Evolutionary conservation across 2,329 filamentous ascomycete species (phyloP).

Genomic region (Phaeoacremonium minimum): DNA sequence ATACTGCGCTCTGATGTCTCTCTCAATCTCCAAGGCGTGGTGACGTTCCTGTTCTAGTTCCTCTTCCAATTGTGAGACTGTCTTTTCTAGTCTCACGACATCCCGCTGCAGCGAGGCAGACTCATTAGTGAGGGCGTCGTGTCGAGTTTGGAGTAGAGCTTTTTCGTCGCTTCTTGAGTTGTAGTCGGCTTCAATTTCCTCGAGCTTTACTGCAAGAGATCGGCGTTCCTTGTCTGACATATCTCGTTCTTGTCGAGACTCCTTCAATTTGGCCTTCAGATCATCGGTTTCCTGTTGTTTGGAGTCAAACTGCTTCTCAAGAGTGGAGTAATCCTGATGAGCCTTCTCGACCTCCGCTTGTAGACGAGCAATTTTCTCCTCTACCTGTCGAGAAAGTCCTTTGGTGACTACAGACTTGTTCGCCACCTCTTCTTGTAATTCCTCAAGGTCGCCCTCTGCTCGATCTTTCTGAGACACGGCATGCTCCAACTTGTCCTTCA

Average conservation of each 20-base stretch:
- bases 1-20: constrained; percentile 51
- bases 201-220: constrained; percentile 43
- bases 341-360: constrained; percentile 60
- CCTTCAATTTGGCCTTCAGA: constrained; percentile 38
- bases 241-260: constrained; percentile 37
- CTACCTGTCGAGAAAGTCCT: constrained; percentile 68
- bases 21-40: constrained; percentile 55
- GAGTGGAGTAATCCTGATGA: constrained; percentile 40
- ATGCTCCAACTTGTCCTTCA: constrained; percentile 49
- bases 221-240: constrained; percentile 27
- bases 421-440: constrained; percentile 71
- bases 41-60: constrained; percentile 50
- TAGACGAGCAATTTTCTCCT: constrained; percentile 63
- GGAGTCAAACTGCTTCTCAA: constrained; percentile 46
- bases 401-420: constrained; percentile 76
- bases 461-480: constrained; percentile 50
- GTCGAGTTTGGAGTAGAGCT: constrained; percentile 62
- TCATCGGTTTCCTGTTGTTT: constrained; percentile 41
- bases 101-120: constrained; percentile 64
- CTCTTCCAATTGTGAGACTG: constrained; percentile 41
- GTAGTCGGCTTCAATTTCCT: constrained; percentile 55
- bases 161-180: constrained; percentile 60
- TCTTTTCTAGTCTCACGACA: constrained; percentile 43
- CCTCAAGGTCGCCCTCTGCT: constrained; percentile 56
- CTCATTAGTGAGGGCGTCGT: constrained; percentile 63